Conservation (phyloP, 2,329 filamentous ascomycete genomes). For the Aspergillus ochraceus region DNA sequence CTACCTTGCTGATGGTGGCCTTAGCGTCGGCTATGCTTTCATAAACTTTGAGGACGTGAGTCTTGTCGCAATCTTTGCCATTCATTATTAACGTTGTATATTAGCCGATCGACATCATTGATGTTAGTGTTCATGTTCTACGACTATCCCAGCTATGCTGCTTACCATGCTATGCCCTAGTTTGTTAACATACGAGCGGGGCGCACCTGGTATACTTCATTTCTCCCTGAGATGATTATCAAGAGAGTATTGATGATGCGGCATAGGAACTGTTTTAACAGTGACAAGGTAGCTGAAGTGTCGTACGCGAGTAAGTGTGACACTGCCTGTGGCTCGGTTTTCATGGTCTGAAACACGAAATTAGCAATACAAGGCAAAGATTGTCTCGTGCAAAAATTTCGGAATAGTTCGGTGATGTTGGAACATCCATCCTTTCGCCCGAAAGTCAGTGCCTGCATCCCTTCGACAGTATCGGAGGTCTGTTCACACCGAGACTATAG, state of each 20-base stretch:
- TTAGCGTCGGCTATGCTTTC: slow-evolving; percentile 91
- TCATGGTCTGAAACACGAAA: slow-evolving; percentile 26
- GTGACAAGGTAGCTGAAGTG: slow-evolving; percentile 81
- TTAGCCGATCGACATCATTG: background rate
- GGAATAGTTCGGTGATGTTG: slow-evolving; percentile 94
- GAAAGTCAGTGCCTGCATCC: slow-evolving; percentile 61
- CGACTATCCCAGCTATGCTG: slow-evolving; percentile 8
- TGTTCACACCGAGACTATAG: slow-evolving; percentile 33
- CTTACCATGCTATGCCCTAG: slow-evolving; percentile 45
- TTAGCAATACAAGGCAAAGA: slow-evolving; percentile 88
- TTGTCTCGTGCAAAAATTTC: slow-evolving; percentile 89
- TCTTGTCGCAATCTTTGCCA: slow-evolving; percentile 6
- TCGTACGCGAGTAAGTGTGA: slow-evolving; percentile 82
- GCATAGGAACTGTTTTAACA: slow-evolving; percentile 74
- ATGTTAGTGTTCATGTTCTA: slow-evolving; percentile 26
- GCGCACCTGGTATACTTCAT: slow-evolving; percentile 62
- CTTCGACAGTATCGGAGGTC: background rate
- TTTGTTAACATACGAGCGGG: slow-evolving; percentile 71
- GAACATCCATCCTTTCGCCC: slow-evolving; percentile 80
- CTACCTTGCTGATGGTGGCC: slow-evolving; percentile 5
- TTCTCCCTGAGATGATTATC: slow-evolving; percentile 4
- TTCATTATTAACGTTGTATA: slow-evolving; percentile 64
- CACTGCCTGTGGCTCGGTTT: background rate
- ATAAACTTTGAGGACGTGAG: slow-evolving; percentile 87
- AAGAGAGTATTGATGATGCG: slow-evolving; percentile 4